Conservation (phyloP, 805 yeast genomes). For the Lipomyces spencermartinsiae region DNA sequence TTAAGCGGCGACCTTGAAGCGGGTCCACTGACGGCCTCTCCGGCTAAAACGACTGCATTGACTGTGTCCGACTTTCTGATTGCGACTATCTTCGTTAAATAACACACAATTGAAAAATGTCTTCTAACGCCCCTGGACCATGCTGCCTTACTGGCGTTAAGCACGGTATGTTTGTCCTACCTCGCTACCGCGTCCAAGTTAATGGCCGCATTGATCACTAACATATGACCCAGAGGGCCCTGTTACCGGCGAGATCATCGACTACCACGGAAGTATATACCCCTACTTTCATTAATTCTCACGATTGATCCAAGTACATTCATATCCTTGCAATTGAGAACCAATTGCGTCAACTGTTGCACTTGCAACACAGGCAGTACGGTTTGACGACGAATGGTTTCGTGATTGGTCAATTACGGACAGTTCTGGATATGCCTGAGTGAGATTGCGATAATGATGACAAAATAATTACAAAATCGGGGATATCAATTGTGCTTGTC, state of each 20-base stretch:
- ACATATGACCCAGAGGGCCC: constrained; percentile 26
- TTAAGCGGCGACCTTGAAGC: no score
- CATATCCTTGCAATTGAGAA: background rate
- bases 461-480: no score
- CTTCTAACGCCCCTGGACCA: constrained; percentile 36
- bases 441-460: background rate
- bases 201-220: no score
- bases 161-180: constrained; percentile 30
- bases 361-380: no score
- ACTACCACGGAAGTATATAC: constrained; percentile 37
- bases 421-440: background rate
- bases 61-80: background rate
- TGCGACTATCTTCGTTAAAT: background rate
- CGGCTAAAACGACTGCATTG: no score
- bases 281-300: background rate
- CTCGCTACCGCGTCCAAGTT: background rate
- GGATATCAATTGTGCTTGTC: background rate
- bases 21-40: no score
- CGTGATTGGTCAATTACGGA: background rate
- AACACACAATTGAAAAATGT: constrained; percentile 22
- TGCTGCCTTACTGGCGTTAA: constrained; percentile 39
- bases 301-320: background rate
- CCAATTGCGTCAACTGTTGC: no score
- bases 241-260: constrained; percentile 34
- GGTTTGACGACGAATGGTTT: no score